Percentiles rank a stretch among this genome's conserved stretches.
phyloP scores from a whole-genome alignment of 352 stramenopile genomes.

The Phytopythium chamaehyphon region DNA sequence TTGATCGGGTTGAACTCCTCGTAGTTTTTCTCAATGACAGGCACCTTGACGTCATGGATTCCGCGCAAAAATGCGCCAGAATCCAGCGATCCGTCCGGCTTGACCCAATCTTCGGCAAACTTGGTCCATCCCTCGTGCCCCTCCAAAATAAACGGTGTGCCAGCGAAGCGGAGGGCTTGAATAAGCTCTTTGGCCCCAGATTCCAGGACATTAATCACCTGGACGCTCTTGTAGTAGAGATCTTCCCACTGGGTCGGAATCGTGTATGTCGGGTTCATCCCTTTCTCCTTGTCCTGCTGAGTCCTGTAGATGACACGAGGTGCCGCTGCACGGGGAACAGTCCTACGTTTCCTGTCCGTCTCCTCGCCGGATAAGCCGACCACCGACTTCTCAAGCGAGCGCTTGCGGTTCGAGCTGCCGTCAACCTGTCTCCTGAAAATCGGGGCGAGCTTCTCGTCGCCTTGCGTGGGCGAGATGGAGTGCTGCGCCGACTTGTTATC shows the following conservation, averaged over 20 bases:
- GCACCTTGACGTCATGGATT: conserved; percentile 77
- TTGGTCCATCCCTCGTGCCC: conserved; percentile 59
- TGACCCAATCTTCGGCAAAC: conserved; percentile 63
- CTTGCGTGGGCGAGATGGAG: background rate
- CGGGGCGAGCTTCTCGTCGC: conserved; percentile 20
- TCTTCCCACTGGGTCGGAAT: conserved; percentile 72
- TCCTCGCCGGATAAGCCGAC: conserved; percentile 1
- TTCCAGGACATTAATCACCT: conserved; percentile 64
- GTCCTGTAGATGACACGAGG: conserved; percentile 17
- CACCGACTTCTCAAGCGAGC: conserved; percentile 29
- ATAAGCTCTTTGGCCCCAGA: conserved; percentile 48
- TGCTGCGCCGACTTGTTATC: too few species aligned
- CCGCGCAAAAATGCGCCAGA: conserved; percentile 53
- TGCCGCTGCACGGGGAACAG: background rate
- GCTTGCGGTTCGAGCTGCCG: conserved; percentile 23
- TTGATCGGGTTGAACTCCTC: conserved; percentile 77
- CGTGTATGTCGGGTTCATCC: conserved; percentile 53
- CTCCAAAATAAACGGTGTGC: conserved; percentile 70
- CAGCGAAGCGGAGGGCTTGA: conserved; percentile 56
- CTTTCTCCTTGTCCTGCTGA: conserved; percentile 23
- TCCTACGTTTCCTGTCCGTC: conserved; percentile 11
- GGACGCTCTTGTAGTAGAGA: conserved; percentile 53
- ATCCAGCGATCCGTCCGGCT: conserved; percentile 49
- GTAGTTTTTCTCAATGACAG: conserved; percentile 76
- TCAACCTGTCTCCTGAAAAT: conserved; percentile 21